Conservation (phyloP, 805 yeast genomes). For the Pichia occidentalis region DNA sequence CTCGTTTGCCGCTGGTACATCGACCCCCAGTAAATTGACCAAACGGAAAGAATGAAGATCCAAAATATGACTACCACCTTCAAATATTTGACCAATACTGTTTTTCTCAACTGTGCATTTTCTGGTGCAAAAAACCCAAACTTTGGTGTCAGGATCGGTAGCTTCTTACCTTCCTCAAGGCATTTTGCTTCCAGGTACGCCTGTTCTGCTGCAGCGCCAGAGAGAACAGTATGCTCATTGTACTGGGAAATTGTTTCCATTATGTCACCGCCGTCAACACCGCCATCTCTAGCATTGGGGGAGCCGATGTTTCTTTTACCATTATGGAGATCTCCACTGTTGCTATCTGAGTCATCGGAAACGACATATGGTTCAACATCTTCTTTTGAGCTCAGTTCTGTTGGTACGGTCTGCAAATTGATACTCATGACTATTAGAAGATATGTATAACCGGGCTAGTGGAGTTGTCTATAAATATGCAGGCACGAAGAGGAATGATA, state of each 20-base stretch:
- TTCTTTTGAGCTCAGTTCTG: too few relatives aligned
- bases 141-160: slow-evolving; percentile 6
- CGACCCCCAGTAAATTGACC: slow-evolving; percentile 47
- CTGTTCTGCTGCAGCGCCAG: slow-evolving; percentile 12
- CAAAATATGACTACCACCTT: slow-evolving; percentile 27
- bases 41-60: slow-evolving; percentile 31
- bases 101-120: slow-evolving; percentile 13
- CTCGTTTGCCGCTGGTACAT: slow-evolving; percentile 30
- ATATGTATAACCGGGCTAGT: too few relatives aligned
- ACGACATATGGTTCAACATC: too few relatives aligned
- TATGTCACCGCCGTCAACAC: slow-evolving; percentile 7
- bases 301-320: too few relatives aligned
- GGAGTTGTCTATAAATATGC: too few relatives aligned
- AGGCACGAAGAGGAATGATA: too few relatives aligned
- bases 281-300: too few relatives aligned
- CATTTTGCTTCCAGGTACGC: slow-evolving; percentile 4
- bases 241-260: slow-evolving; percentile 21
- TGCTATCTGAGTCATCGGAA: too few relatives aligned
- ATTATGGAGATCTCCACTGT: too few relatives aligned
- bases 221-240: slow-evolving; percentile 19
- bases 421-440: too few relatives aligned
- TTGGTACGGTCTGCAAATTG: too few relatives aligned
- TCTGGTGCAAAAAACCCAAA: slow-evolving; percentile 17
- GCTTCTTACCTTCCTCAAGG: slow-evolving; percentile 2
- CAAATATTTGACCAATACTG: slow-evolving; percentile 14